phyloP scores from a whole-genome alignment of 768 basidiomycete genomes.

The Dendrothele bispora region DNA sequence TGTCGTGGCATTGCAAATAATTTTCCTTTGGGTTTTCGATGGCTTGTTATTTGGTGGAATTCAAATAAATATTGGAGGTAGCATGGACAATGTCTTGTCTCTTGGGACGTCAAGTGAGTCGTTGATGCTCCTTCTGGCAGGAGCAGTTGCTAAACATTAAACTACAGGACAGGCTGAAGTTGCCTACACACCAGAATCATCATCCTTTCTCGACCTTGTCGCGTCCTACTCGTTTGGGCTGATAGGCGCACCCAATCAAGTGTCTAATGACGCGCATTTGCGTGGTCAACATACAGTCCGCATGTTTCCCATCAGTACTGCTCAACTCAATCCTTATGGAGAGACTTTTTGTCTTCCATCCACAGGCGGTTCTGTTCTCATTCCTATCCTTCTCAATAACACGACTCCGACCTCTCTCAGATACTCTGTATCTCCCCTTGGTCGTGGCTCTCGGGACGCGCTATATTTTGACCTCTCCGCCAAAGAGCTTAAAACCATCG shows the following conservation, averaged over 20 bases:
- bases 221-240: conserved; percentile 52
- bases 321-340: conserved; percentile 78
- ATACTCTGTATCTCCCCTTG: conserved; percentile 75
- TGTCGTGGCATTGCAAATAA: conserved; percentile 61
- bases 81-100: conserved; percentile 9
- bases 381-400: conserved; percentile 90
- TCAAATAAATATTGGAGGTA: conserved; percentile 50
- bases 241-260: conserved; percentile 38
- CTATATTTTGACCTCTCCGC: conserved; percentile 56
- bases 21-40: conserved; percentile 61
- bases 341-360: conserved; percentile 73
- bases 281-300: conserved; percentile 89
- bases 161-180: conserved; percentile 33
- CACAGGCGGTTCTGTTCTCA: conserved; percentile 52
- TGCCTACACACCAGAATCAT: conserved; percentile 43
- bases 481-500: conserved; percentile 69
- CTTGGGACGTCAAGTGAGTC: conserved; percentile 30
- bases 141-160: background rate
- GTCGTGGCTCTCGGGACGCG: conserved; percentile 38
- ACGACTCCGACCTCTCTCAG: conserved; percentile 69
- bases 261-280: conserved; percentile 55
- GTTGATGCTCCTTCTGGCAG: conserved; percentile 1
- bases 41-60: conserved; percentile 74
- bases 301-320: conserved; percentile 92
- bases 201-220: conserved; percentile 49